These are phyloP conservation scores for Penicillium psychrosexuale DNA, from an alignment of 2,329 filamentous ascomycete species.

Conservation along the genomic window DNA sequence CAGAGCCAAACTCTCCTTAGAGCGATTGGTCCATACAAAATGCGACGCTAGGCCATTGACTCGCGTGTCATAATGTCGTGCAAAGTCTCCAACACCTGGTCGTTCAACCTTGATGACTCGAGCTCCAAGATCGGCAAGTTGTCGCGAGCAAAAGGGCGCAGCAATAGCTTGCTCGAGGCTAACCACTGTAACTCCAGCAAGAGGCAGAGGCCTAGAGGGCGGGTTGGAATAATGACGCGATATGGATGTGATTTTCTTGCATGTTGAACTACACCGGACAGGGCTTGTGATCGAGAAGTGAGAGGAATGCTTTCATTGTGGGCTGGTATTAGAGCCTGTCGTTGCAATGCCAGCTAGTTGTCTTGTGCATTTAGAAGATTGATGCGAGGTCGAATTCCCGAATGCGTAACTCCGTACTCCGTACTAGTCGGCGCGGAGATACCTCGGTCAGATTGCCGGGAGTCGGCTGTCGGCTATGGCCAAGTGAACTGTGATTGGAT, in stretches of 20 bases:
- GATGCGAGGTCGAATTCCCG: not conserved
- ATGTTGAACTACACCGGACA: not conserved
- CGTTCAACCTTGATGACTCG: conserved; percentile 57
- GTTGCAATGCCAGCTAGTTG: not conserved
- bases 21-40: conserved; percentile 56
- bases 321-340: not conserved
- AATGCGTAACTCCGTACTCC: not conserved
- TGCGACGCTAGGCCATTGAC: conserved; percentile 53
- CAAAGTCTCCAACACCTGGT: conserved; percentile 53
- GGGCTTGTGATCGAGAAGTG: not conserved
- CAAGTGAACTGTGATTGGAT: too few species aligned
- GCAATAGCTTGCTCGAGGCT: conserved; percentile 56
- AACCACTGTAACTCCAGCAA: conserved; percentile 51
- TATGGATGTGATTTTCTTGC: not conserved
- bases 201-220: conserved; percentile 23
- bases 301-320: conserved; percentile 4
- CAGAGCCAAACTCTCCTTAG: conserved; percentile 53
- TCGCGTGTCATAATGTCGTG: conserved; percentile 51
- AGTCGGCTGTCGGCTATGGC: not conserved
- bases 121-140: conserved; percentile 54
- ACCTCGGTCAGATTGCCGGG: not conserved
- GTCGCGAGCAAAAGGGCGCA: conserved; percentile 54
- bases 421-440: not conserved
- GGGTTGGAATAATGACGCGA: conserved; percentile 8
- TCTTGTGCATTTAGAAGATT: not conserved